Evolutionary conservation across 148 eudicot genomes (phyloP).

Genomic region (Limonium bicolor): DNA sequence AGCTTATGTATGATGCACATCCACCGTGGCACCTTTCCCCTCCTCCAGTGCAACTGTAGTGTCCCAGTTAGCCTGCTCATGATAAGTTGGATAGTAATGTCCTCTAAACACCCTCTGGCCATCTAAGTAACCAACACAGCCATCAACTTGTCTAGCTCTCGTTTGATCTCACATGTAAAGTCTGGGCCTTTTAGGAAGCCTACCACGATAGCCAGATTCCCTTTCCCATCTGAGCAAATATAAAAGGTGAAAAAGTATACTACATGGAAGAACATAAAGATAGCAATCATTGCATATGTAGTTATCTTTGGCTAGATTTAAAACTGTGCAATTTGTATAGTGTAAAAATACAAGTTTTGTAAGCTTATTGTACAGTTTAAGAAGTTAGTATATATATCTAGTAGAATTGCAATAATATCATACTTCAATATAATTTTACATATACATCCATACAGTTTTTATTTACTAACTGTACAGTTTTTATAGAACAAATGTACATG

Average conservation of each 20-base stretch:
- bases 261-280: too few relatives aligned
- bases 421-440: too few relatives aligned
- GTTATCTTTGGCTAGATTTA: too few relatives aligned
- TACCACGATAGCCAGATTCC: conserved; percentile 15
- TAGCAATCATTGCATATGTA: too few relatives aligned
- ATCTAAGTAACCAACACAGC: conserved; percentile 12
- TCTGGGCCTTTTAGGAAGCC: conserved; percentile 17
- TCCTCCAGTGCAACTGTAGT: conserved; percentile 6
- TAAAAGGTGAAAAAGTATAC: too few relatives aligned
- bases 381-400: too few relatives aligned
- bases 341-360: neutral
- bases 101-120: conserved; percentile 11
- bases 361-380: too few relatives aligned
- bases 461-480: too few relatives aligned
- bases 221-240: conserved; percentile 19
- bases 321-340: neutral
- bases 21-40: conserved; percentile 11
- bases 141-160: conserved; percentile 17
- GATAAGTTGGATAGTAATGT: conserved; percentile 19
- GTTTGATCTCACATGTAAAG: conserved; percentile 11
- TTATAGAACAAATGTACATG: too few relatives aligned
- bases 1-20: conserved; percentile 13
- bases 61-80: neutral
- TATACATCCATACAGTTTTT: too few relatives aligned
- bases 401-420: too few relatives aligned